Evolutionary conservation across 2,329 filamentous ascomycete species (phyloP).

Genomic region (Pseudogymnoascus sp.): DNA sequence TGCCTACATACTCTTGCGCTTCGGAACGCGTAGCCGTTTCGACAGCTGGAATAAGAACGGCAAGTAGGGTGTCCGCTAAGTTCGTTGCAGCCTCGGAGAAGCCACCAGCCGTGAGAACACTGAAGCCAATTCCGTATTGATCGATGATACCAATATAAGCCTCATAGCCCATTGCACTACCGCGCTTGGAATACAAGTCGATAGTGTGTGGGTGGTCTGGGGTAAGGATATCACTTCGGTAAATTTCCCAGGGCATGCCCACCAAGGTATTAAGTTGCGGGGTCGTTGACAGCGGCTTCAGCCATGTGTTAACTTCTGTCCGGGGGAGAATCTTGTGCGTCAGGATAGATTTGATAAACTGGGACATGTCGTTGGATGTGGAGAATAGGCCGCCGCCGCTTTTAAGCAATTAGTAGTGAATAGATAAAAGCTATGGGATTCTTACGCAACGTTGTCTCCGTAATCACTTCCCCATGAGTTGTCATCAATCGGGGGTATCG

Average conservation of each 20-base stretch:
- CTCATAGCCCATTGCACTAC: not conserved
- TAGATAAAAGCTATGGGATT: not conserved
- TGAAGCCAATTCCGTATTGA: not conserved
- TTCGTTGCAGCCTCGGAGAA: not conserved
- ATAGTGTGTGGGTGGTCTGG: not conserved
- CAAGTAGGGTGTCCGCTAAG: not conserved
- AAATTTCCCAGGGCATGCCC: conserved; percentile 10
- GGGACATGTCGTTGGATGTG: conserved; percentile 24
- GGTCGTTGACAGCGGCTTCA: conserved; percentile 10
- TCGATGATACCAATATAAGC: not conserved
- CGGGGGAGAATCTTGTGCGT: not conserved
- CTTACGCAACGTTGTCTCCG: not conserved
- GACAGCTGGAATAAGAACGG: not conserved
- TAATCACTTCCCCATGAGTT: conserved; percentile 2
- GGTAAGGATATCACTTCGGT: not conserved
- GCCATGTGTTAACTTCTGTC: conserved; percentile 7
- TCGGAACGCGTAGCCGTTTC: not conserved
- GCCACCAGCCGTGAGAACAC: not conserved
- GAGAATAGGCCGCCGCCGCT: conserved; percentile 31
- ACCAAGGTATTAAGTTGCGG: not conserved
- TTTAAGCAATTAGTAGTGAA: not conserved
- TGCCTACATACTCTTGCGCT: not conserved
- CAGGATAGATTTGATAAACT: conserved; percentile 21
- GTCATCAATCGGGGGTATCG: not conserved
- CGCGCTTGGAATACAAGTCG: conserved; percentile 1